A percentile compares a stretch with the other conserved stretches of the same genome.
These are phyloP conservation scores for Lanmaoa pseudosensibilis DNA, from an alignment of 768 basidiomycete species.

Conservation along the genomic window DNA sequence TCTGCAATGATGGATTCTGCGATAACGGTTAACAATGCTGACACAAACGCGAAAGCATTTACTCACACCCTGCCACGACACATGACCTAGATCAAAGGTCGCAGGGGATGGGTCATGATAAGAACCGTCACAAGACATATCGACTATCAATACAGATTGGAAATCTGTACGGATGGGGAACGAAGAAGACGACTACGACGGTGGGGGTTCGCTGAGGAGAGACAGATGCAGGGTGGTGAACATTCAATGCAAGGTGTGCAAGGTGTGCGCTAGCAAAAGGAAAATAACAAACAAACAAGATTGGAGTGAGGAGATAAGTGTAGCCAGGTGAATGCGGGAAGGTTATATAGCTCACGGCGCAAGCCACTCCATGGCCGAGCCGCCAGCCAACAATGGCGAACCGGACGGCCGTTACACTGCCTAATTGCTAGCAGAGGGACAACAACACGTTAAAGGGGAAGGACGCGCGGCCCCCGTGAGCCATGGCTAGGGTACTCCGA, in stretches of 20 bases:
- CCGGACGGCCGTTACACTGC: no score
- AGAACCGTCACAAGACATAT: neutral
- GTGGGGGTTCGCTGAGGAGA: neutral
- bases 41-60: neutral
- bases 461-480: neutral
- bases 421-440: no score
- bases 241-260: slow-evolving; percentile 2
- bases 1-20: neutral
- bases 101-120: neutral
- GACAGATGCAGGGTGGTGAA: neutral
- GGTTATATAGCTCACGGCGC: no score
- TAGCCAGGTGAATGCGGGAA: no score
- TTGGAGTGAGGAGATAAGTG: no score
- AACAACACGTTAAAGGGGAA: no score
- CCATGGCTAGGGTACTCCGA: neutral
- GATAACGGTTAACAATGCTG: neutral
- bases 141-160: neutral
- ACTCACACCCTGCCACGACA: slow-evolving; percentile 9
- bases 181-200: no score
- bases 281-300: no score
- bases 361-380: no score
- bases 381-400: no score
- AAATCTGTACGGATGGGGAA: neutral
- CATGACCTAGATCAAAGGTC: neutral
- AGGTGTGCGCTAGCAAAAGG: no score